Evolutionary conservation across 1,139 yeast genomes (phyloP).

Genomic region (Williopsis jadinii): DNA sequence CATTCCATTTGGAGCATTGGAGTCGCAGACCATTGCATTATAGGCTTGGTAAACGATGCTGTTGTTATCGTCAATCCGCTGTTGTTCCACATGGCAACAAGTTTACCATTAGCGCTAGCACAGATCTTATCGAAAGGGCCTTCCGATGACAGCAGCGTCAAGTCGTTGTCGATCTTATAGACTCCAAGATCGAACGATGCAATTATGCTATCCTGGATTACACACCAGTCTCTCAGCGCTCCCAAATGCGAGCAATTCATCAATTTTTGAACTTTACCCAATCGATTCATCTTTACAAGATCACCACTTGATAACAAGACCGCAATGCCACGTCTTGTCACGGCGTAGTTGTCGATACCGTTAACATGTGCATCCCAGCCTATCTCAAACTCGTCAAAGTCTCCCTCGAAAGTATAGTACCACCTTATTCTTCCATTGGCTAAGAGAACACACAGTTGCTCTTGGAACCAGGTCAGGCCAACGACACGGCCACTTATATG

Average conservation of each 20-base stretch:
- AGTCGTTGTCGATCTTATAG: conserved; percentile 2
- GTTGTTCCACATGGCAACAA: conserved; percentile 40
- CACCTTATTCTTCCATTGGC: conserved; percentile 50
- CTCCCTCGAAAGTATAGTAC: conserved; percentile 54
- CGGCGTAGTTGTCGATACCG: conserved; percentile 12
- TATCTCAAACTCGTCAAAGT: conserved; percentile 16
- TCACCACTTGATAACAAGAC: conserved; percentile 3
- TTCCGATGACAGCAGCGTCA: conserved; percentile 19
- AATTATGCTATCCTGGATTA: conserved; percentile 5
- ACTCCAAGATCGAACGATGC: conserved; percentile 13
- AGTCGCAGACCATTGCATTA: conserved; percentile 27
- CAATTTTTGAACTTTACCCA: neutral
- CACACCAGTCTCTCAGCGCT: conserved; percentile 16
- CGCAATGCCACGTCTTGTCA: neutral
- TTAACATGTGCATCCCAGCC: conserved; percentile 5
- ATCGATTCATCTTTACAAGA: conserved; percentile 12
- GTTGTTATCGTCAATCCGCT: conserved; percentile 45
- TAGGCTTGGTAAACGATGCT: conserved; percentile 39
- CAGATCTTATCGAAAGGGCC: conserved; percentile 52
- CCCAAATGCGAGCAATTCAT: neutral
- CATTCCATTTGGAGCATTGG: conserved; percentile 33
- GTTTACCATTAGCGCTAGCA: conserved; percentile 54
- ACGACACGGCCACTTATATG: conserved; percentile 46
- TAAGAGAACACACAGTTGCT: conserved; percentile 56
- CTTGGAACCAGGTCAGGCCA: conserved; percentile 51